Evolutionary conservation across 805 yeast genomes (phyloP).

Genomic region (Candida suzukii): DNA sequence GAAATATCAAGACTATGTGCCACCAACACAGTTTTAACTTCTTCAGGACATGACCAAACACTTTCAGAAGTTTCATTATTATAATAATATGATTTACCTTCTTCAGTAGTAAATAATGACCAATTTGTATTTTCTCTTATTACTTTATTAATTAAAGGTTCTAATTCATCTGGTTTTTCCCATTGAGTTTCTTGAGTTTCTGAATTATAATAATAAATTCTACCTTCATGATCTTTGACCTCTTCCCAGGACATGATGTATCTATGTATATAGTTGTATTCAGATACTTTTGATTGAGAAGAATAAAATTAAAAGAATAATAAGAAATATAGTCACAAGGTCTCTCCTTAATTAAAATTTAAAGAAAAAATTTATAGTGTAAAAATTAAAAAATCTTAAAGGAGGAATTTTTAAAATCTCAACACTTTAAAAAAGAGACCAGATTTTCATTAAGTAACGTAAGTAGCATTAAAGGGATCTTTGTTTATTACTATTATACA

Average conservation of each 20-base stretch:
- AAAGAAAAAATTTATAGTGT: too few species aligned
- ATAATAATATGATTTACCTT: slow-evolving; percentile 53
- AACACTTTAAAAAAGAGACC: too few species aligned
- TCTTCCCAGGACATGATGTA: slow-evolving; percentile 48
- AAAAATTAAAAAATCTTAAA: too few species aligned
- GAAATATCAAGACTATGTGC: background rate
- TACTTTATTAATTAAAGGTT: slow-evolving; percentile 34
- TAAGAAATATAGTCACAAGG: too few species aligned
- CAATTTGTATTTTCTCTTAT: slow-evolving; percentile 44
- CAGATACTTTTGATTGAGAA: too few species aligned
- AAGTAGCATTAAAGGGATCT: too few species aligned
- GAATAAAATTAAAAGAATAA: too few species aligned
- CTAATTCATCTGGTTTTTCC: slow-evolving; percentile 64
- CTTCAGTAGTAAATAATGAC: slow-evolving; percentile 42
- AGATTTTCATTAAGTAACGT: too few species aligned
- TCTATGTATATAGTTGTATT: background rate
- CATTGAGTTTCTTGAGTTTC: slow-evolving; percentile 67
- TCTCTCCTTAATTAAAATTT: too few species aligned
- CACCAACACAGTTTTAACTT: slow-evolving; percentile 19
- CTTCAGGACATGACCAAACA: slow-evolving; percentile 75
- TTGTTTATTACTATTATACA: too few species aligned
- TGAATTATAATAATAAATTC: slow-evolving; percentile 63
- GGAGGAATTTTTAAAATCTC: too few species aligned
- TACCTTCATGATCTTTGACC: slow-evolving; percentile 56
- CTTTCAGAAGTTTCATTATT: slow-evolving; percentile 58